Evolutionary conservation across 176 grass and related monocot species (phyloP), one percentile per base, ranked within the genome.

Genomic region (Musa itinerans): DNA sequence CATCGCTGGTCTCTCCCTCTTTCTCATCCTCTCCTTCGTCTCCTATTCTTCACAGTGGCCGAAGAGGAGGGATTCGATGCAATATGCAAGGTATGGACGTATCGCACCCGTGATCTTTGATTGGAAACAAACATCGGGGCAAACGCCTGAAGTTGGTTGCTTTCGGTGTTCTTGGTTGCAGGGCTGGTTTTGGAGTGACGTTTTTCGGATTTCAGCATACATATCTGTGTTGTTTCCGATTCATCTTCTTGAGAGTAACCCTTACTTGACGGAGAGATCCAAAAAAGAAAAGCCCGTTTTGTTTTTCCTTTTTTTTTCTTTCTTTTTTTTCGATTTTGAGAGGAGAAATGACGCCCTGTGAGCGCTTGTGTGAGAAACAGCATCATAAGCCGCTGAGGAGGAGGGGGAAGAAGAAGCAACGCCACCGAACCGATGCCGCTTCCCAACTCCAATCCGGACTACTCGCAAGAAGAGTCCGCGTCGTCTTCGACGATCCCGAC

Each of bases 131-230:
- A 15, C 12, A 29, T 67, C 15, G 65, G 17, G 17, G 19, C 3
- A 52, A 12, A 19, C 6, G 25, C 5, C 10, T 8, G 51, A 51
- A 4, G 69, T 11, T 43, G 65, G 14, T 68, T 26, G n/a, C 21
- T 2, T 48, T 15, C 5, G 65, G 11, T 11, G 5, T 68, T 78
- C 54, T 8, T 54, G 63, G 12, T 63, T 43, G 52, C 68, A 79
- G 78, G 29, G 53, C 52, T 16, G 78, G 67, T 61, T 79, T 63
- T 26, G 78, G 78, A 56, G 29, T 79, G 52, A 79, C 69, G 53
- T 70, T 59, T 52, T 79, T 59, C 16, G 77, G 65, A 56, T 79
- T 58, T 15, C 67, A 62, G 67, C 65, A 71, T 9, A 70, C 71
- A 79, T 2, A 61, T 9, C 24, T 2, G 17, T 70, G 52, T 70